phyloP scores from a whole-genome alignment of 768 basidiomycete species.

The Myochromella boudieri region DNA sequence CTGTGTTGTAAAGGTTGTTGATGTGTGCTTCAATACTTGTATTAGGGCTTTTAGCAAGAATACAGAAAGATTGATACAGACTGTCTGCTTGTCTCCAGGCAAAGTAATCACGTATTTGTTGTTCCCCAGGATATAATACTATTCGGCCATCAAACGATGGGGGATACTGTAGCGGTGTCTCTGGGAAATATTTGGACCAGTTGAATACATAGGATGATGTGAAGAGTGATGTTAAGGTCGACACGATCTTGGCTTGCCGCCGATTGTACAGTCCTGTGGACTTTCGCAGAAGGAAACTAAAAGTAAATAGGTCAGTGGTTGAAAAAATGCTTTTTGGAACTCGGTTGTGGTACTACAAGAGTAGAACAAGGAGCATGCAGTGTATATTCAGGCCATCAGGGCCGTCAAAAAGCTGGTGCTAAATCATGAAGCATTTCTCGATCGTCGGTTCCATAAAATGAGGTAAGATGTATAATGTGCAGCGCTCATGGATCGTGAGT shows the following conservation, averaged over 20 bases:
- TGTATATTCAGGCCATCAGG: too few species aligned
- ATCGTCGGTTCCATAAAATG: too few species aligned
- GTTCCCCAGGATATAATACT: constrained; percentile 72
- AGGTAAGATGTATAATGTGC: too few species aligned
- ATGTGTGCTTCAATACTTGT: constrained; percentile 71
- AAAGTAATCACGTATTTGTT: constrained; percentile 87
- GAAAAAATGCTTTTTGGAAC: too few species aligned
- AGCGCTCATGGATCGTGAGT: too few species aligned
- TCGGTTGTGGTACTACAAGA: too few species aligned
- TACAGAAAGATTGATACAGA: constrained; percentile 37
- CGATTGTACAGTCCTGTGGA: constrained; percentile 81
- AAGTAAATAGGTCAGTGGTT: too few species aligned
- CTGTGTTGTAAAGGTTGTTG: constrained; percentile 96
- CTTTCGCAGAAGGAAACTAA: constrained; percentile 86
- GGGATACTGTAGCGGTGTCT: constrained; percentile 70
- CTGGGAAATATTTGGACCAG: constrained; percentile 81
- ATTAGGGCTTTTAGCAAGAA: constrained; percentile 1
- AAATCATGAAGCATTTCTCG: too few species aligned
- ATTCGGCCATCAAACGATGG: constrained; percentile 93
- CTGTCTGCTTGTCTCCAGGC: constrained; percentile 96
- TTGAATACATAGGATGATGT: constrained; percentile 88
- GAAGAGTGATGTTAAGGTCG: constrained; percentile 82
- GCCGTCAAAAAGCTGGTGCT: too few species aligned
- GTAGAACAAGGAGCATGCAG: too few species aligned
- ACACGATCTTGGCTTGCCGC: constrained; percentile 82